Percentiles rank a stretch among this genome's conserved stretches.
Conservation (phyloP, 192 early-diverging fungal species). For the Physocladia obscura region DNA sequence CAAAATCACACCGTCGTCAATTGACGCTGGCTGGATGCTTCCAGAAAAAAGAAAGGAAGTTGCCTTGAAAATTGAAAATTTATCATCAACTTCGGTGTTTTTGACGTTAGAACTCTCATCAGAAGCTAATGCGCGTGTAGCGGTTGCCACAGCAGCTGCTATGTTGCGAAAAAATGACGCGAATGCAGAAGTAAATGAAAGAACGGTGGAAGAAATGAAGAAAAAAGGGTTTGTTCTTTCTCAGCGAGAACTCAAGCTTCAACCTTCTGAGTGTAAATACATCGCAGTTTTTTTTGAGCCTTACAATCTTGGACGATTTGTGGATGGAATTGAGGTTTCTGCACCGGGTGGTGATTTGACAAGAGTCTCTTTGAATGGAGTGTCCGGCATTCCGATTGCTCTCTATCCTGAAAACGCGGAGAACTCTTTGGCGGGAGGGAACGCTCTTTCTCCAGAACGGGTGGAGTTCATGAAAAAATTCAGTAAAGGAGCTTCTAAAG, state of each 20-base stretch:
- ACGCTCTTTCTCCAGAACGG: slow-evolving; percentile 53
- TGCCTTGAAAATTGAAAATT: slow-evolving; percentile 49
- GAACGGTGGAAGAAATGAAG: slow-evolving; percentile 22
- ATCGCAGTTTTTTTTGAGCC: slow-evolving; percentile 55
- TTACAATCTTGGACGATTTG: slow-evolving; percentile 43
- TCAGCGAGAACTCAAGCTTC: slow-evolving; percentile 34
- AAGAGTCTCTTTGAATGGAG: slow-evolving; percentile 42
- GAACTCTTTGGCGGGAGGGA: slow-evolving; percentile 48
- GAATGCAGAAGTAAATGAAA: slow-evolving; percentile 8
- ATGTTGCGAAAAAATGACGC: not conserved
- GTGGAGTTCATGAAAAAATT: slow-evolving; percentile 56
- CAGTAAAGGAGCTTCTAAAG: slow-evolving; percentile 21
- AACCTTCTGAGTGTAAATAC: slow-evolving; percentile 46
- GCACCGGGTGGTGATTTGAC: slow-evolving; percentile 59
- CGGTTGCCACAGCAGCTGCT: slow-evolving; percentile 17
- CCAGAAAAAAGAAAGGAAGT: slow-evolving; percentile 52
- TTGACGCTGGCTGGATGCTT: slow-evolving; percentile 61
- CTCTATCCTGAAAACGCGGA: slow-evolving; percentile 54
- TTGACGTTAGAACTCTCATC: slow-evolving; percentile 41
- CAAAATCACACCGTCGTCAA: slow-evolving; percentile 43
- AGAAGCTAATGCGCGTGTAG: slow-evolving; percentile 32
- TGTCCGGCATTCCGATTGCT: slow-evolving; percentile 59
- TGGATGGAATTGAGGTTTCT: slow-evolving; percentile 47
- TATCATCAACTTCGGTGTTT: slow-evolving; percentile 33
- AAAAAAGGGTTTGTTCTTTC: slow-evolving; percentile 40